phyloP scores from a whole-genome alignment of 1,284 basidiomycete species.

The Pseudozyma sp. region DNA sequence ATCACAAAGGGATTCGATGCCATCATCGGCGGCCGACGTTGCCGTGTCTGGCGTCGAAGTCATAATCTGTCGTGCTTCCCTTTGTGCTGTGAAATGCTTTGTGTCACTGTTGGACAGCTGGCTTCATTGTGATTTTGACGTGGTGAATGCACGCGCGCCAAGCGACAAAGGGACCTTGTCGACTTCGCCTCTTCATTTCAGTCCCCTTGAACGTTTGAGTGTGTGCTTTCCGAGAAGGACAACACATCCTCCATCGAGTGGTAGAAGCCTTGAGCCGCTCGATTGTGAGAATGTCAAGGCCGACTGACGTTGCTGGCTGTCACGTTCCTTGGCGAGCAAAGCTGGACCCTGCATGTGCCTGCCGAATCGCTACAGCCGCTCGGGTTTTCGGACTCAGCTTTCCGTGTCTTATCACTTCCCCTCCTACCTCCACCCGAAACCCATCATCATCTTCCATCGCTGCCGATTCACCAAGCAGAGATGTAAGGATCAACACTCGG shows the following conservation, averaged over 20 bases:
- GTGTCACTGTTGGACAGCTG: constrained; percentile 7
- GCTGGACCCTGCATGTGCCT: constrained; percentile 19
- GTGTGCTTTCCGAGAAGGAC: too few species aligned
- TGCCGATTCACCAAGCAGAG: neutral
- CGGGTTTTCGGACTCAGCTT: constrained; percentile 11
- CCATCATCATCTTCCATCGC: neutral
- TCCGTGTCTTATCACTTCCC: neutral
- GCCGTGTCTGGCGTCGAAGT: too few species aligned
- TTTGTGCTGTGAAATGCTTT: constrained; percentile 16
- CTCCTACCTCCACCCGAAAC: neutral
- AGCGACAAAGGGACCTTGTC: constrained; percentile 1
- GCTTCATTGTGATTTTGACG: neutral
- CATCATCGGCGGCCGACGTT: too few species aligned
- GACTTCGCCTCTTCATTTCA: neutral
- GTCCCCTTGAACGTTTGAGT: neutral
- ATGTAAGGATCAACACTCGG: neutral
- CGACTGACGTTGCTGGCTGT: too few species aligned
- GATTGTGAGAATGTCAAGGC: too few species aligned
- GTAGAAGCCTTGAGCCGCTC: too few species aligned
- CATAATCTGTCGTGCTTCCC: neutral
- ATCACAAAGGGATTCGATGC: too few species aligned
- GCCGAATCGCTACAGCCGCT: neutral
- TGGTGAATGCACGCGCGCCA: neutral
- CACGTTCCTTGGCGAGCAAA: neutral
- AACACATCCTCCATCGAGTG: too few species aligned